These are phyloP conservation scores for Trypanosoma theileri DNA, from an alignment of 208 protist species.

Conservation along the genomic window DNA sequence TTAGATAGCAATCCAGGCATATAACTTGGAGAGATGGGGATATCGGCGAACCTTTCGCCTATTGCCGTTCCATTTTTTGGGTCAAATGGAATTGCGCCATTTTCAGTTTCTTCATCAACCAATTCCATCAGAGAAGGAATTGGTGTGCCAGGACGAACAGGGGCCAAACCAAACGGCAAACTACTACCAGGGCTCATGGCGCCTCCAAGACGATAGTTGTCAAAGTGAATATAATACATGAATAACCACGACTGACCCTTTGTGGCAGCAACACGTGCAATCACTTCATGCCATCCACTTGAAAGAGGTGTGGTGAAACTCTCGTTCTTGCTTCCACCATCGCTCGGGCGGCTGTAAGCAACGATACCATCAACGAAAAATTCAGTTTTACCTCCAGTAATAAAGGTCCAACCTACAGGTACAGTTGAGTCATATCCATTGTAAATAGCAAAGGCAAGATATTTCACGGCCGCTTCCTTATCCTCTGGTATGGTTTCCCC, in stretches of 20 bases:
- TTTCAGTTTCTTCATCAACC: not conserved
- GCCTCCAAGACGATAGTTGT: constrained; percentile 10
- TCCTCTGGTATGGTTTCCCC: not conserved
- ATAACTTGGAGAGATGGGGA: constrained; percentile 2
- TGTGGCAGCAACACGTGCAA: constrained; percentile 10
- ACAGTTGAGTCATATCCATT: not conserved
- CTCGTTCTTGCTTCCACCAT: not conserved
- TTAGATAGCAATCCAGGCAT: constrained; percentile 1
- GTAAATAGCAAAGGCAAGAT: constrained; percentile 24
- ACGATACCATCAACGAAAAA: constrained; percentile 15
- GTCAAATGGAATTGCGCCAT: constrained; percentile 19
- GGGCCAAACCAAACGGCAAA: constrained; percentile 1
- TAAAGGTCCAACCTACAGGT: constrained; percentile 17
- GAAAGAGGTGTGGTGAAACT: constrained; percentile 15
- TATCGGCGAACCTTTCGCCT: not conserved
- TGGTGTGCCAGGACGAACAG: not conserved
- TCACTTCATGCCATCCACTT: constrained; percentile 15
- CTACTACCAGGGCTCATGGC: not conserved
- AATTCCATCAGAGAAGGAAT: constrained; percentile 8
- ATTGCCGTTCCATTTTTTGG: not conserved
- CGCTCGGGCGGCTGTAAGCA: not conserved
- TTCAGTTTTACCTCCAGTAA: constrained; percentile 15
- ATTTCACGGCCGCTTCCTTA: constrained; percentile 18
- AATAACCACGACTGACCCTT: constrained; percentile 13
- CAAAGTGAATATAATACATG: constrained; percentile 5